phyloP scores from a whole-genome alignment of 176 grass and related monocot genomes.

The Saccharum officinarum region DNA sequence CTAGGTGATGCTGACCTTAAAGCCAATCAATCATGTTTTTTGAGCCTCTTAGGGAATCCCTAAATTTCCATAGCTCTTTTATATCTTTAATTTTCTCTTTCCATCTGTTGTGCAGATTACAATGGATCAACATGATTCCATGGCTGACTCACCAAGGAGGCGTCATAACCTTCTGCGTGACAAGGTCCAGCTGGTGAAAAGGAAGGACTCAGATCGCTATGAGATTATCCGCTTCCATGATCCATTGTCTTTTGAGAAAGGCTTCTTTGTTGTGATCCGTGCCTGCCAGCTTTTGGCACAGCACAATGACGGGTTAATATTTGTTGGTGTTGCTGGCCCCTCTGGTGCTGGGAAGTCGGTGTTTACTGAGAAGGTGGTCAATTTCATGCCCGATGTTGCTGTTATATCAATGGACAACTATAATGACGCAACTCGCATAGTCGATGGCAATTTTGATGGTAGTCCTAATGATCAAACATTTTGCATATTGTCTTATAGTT shows the following conservation, averaged over 20 bases:
- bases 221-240: conserved; percentile 82
- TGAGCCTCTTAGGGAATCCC: neutral
- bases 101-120: neutral
- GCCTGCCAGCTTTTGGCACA: conserved; percentile 85
- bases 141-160: conserved; percentile 61
- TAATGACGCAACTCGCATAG: conserved; percentile 80
- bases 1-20: neutral
- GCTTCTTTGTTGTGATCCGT: conserved; percentile 89
- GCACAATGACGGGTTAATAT: conserved; percentile 78
- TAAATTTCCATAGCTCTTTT: neutral
- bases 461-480: conserved; percentile 21
- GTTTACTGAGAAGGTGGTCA: conserved; percentile 91
- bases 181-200: conserved; percentile 81
- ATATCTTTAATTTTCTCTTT: neutral
- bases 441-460: conserved; percentile 99
- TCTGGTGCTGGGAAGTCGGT: conserved; percentile 94
- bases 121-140: conserved; percentile 63
- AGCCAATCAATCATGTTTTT: neutral
- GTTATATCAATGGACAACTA: conserved; percentile 99
- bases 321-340: conserved; percentile 84
- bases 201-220: conserved; percentile 72
- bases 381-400: conserved; percentile 88
- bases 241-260: conserved; percentile 88
- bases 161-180: conserved; percentile 76
- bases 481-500: neutral